These are phyloP conservation scores for Diaporthe sp. DNA, from an alignment of 2,329 filamentous ascomycete species.

Conservation along the genomic window DNA sequence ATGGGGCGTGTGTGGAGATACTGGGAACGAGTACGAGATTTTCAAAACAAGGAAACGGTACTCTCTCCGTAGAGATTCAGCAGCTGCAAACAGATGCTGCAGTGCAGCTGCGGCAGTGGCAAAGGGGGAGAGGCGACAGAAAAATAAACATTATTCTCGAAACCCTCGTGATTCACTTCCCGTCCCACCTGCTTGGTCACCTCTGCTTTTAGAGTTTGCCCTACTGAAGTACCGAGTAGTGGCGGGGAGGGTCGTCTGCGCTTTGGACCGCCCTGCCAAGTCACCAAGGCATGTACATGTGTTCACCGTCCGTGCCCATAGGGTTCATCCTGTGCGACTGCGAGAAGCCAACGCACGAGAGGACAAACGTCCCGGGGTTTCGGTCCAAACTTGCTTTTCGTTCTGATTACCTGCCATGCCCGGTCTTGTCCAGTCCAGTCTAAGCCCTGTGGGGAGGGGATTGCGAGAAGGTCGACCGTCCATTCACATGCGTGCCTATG, in stretches of 20 bases:
- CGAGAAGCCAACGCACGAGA: not conserved
- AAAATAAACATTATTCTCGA: constrained; percentile 24
- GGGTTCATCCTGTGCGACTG: not conserved
- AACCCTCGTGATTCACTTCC: constrained; percentile 20
- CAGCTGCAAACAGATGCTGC: not conserved
- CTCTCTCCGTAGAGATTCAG: not conserved
- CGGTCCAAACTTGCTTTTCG: not conserved
- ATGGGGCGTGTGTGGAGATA: not conserved
- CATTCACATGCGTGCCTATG: not conserved
- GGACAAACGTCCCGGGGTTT: not conserved
- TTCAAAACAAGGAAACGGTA: not conserved
- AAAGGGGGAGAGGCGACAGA: not conserved
- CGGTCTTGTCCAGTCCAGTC: not conserved
- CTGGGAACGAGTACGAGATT: not conserved
- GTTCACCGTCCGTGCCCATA: not conserved
- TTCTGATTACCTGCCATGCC: not conserved
- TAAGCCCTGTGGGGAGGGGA: too few species aligned
- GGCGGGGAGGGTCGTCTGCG: not conserved
- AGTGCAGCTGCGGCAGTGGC: not conserved
- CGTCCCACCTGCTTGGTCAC: not conserved
- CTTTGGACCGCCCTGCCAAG: not conserved
- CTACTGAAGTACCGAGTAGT: not conserved
- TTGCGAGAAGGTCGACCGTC: too few species aligned
- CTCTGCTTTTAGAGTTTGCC: not conserved
- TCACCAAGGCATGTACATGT: not conserved